Percentiles rank a stretch among this genome's conserved stretches.
Evolutionary conservation across 495 filamentous ascomycete species (phyloP).

Genomic region (Aspergillus incahuasiensis): DNA sequence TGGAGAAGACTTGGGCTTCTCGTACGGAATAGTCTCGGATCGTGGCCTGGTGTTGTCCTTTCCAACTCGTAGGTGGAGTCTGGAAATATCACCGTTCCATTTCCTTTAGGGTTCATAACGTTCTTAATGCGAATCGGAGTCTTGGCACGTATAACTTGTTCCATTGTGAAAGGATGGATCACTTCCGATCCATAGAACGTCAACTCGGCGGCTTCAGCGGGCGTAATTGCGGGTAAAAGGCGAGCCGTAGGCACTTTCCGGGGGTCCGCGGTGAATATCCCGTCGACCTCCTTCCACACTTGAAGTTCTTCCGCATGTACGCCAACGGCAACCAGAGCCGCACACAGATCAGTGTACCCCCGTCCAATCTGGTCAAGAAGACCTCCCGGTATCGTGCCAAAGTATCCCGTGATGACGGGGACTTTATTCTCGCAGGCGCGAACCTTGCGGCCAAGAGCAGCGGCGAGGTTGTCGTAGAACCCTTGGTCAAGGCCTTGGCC

Average conservation of each 20-base stretch:
- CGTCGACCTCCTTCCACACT: slow-evolving; percentile 91
- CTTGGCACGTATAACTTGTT: slow-evolving; percentile 87
- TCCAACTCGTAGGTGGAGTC: slow-evolving; percentile 44
- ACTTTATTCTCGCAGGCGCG: slow-evolving; percentile 62
- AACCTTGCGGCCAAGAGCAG: slow-evolving; percentile 61
- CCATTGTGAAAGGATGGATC: slow-evolving; percentile 97
- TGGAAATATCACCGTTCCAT: slow-evolving; percentile 79
- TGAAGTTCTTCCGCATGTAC: slow-evolving; percentile 74
- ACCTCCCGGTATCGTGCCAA: slow-evolving; percentile 78
- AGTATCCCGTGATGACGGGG: slow-evolving; percentile 81
- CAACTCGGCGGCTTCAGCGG: slow-evolving; percentile 82
- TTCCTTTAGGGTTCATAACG: slow-evolving; percentile 86
- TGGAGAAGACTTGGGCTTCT: slow-evolving; percentile 44
- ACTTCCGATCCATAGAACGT: slow-evolving; percentile 94
- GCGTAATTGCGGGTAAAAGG: slow-evolving; percentile 72
- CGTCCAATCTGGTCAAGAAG: slow-evolving; percentile 75
- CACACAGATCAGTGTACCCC: slow-evolving; percentile 88
- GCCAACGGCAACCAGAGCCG: slow-evolving; percentile 75
- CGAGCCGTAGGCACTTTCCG: slow-evolving; percentile 81
- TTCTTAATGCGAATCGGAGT: slow-evolving; percentile 98
- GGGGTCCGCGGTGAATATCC: slow-evolving; percentile 86
- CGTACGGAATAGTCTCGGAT: slow-evolving; percentile 43
- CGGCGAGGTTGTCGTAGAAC: slow-evolving; percentile 75
- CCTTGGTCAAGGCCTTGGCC: slow-evolving; percentile 60
- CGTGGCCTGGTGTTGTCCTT: slow-evolving; percentile 41